Percentiles rank a stretch among this genome's conserved stretches.
Evolutionary conservation across 1,139 yeast species (phyloP).

Genomic region (Saccharomyces uvarum): DNA sequence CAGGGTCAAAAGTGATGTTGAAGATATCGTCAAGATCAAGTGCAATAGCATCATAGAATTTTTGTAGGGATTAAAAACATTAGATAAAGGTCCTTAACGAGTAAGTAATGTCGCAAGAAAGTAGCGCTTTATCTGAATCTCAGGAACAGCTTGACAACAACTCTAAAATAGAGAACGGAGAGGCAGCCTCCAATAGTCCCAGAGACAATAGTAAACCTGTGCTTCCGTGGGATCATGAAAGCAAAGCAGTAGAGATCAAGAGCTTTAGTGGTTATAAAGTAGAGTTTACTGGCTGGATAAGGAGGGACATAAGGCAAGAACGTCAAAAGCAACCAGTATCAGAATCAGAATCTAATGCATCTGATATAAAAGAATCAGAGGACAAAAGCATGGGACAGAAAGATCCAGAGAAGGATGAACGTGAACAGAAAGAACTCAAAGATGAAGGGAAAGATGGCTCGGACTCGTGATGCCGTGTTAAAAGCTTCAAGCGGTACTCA

Average conservation of each 20-base stretch:
- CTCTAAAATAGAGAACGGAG: slow-evolving; percentile 6
- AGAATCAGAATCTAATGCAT: neutral
- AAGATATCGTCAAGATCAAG: neutral
- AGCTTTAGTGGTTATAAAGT: slow-evolving; percentile 24
- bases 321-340: slow-evolving; percentile 3
- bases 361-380: neutral
- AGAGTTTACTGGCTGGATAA: slow-evolving; percentile 22
- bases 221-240: slow-evolving; percentile 18
- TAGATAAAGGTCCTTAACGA: neutral
- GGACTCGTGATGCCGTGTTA: neutral
- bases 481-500: neutral
- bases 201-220: slow-evolving; percentile 6
- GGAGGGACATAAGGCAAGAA: slow-evolving; percentile 14
- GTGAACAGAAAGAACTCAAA: neutral
- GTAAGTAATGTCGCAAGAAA: slow-evolving; percentile 6
- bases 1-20: neutral
- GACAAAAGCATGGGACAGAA: slow-evolving; percentile 2
- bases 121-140: slow-evolving; percentile 3
- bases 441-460: neutral
- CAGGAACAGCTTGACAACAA: slow-evolving; percentile 5
- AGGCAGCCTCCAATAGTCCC: neutral
- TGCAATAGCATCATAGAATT: neutral
- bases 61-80: neutral
- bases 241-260: slow-evolving; percentile 15
- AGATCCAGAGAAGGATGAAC: neutral